These are phyloP conservation scores for Termitomyces titanicus DNA, from an alignment of 768 basidiomycete genomes.

Conservation along the genomic window DNA sequence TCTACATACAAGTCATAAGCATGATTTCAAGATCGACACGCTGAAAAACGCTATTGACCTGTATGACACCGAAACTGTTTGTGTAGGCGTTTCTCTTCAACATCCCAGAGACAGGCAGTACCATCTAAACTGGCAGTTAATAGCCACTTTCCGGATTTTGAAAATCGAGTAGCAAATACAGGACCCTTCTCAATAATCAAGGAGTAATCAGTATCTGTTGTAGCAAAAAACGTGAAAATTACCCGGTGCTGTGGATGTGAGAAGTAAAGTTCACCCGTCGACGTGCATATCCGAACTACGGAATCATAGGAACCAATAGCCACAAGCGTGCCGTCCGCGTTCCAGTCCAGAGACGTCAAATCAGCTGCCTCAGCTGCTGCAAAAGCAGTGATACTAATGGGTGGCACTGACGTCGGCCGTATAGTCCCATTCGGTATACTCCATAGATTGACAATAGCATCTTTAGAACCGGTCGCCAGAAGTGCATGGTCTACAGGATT, in stretches of 20 bases:
- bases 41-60: conserved; percentile 38
- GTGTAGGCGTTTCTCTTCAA: conserved; percentile 54
- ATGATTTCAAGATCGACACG: not conserved
- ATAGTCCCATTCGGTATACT: conserved; percentile 55
- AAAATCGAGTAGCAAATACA: conserved; percentile 78
- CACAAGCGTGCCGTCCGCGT: conserved; percentile 63
- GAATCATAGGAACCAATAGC: conserved; percentile 80
- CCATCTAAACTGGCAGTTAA: conserved; percentile 76
- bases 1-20: conserved; percentile 33
- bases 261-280: conserved; percentile 59
- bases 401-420: conserved; percentile 31
- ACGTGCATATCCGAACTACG: conserved; percentile 63
- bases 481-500: conserved; percentile 58
- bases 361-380: conserved; percentile 50
- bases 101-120: conserved; percentile 77
- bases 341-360: conserved; percentile 79
- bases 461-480: conserved; percentile 80
- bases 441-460: conserved; percentile 75
- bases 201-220: conserved; percentile 17
- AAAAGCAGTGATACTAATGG: conserved; percentile 47
- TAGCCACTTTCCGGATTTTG: conserved; percentile 68
- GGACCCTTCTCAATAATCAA: conserved; percentile 59
- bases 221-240: conserved; percentile 19
- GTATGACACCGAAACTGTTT: conserved; percentile 64
- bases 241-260: conserved; percentile 65